Evolutionary conservation across 345 rosid species (phyloP).

Genomic region (Brassica incana): DNA sequence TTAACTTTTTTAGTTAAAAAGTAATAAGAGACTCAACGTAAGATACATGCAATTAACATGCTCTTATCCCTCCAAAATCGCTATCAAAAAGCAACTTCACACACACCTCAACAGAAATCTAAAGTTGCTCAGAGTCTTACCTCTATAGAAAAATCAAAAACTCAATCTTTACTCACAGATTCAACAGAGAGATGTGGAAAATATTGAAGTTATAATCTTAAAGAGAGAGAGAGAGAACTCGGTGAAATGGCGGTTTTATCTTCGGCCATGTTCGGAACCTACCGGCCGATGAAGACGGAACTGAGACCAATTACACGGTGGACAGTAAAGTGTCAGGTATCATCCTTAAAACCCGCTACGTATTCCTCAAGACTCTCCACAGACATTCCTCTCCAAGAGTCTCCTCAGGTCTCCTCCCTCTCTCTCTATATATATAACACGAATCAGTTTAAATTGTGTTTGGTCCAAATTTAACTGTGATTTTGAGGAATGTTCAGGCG

Average conservation of each 20-base stretch:
- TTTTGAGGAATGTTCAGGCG: slow-evolving; percentile 47
- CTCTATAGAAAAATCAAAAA: neutral
- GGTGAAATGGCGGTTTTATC: slow-evolving; percentile 41
- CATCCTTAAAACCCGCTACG: slow-evolving; percentile 49
- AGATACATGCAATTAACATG: too few species aligned
- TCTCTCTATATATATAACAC: neutral
- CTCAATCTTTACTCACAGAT: too few species aligned
- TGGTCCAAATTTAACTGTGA: neutral
- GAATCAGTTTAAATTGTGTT: neutral
- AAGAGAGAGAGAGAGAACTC: neutral
- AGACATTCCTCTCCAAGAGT: slow-evolving; percentile 73
- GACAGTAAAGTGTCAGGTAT: slow-evolving; percentile 41
- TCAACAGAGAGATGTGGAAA: neutral
- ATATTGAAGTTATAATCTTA: neutral
- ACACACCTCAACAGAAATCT: neutral
- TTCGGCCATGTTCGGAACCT: slow-evolving; percentile 28
- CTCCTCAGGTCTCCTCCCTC: slow-evolving; percentile 63
- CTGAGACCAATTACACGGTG: slow-evolving; percentile 28
- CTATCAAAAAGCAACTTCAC: slow-evolving; percentile 2
- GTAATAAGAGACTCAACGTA: too few species aligned
- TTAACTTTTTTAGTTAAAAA: too few species aligned
- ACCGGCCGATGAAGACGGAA: slow-evolving; percentile 26
- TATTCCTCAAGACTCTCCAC: slow-evolving; percentile 72
- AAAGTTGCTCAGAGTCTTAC: neutral
- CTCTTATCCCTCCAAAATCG: slow-evolving; percentile 14